Evolutionary conservation across 1,284 basidiomycete species (phyloP).

Genomic region (Baeospora myosura): DNA sequence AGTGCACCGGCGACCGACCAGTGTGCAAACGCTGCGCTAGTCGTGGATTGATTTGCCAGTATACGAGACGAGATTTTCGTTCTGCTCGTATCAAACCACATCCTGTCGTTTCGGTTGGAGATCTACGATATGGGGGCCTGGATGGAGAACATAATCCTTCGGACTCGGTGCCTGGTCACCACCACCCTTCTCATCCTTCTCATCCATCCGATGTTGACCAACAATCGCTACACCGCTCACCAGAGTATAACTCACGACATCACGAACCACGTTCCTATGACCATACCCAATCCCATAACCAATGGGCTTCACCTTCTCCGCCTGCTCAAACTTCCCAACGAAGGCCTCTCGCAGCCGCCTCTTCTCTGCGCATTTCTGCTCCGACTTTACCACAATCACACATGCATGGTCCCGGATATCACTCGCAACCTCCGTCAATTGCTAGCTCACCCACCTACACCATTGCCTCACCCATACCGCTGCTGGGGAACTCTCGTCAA

Average conservation of each 20-base stretch:
- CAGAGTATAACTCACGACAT: too few relatives aligned
- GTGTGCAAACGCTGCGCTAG: constrained; percentile 40
- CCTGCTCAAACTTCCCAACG: too few relatives aligned
- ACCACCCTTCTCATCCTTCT: background rate
- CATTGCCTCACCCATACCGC: too few relatives aligned
- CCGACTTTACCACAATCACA: background rate
- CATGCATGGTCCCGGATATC: background rate
- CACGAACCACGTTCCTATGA: too few relatives aligned
- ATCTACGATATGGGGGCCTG: background rate
- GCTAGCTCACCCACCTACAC: background rate
- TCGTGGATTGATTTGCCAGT: constrained; percentile 42
- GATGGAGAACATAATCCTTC: background rate
- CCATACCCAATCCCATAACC: too few relatives aligned
- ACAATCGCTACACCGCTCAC: too few relatives aligned
- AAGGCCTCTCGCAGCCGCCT: background rate
- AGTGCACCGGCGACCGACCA: constrained; percentile 50
- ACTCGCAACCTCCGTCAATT: background rate
- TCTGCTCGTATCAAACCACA: background rate
- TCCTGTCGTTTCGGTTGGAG: background rate
- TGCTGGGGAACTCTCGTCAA: too few relatives aligned
- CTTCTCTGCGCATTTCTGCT: background rate
- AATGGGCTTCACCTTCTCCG: too few relatives aligned
- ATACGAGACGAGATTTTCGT: constrained; percentile 14
- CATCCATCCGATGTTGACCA: background rate
- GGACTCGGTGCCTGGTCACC: background rate